Percentiles rank a stretch among this genome's conserved stretches.
These are phyloP conservation scores for Oryza coarctata DNA, from an alignment of 176 grass and related monocot species.

Conservation along the genomic window DNA sequence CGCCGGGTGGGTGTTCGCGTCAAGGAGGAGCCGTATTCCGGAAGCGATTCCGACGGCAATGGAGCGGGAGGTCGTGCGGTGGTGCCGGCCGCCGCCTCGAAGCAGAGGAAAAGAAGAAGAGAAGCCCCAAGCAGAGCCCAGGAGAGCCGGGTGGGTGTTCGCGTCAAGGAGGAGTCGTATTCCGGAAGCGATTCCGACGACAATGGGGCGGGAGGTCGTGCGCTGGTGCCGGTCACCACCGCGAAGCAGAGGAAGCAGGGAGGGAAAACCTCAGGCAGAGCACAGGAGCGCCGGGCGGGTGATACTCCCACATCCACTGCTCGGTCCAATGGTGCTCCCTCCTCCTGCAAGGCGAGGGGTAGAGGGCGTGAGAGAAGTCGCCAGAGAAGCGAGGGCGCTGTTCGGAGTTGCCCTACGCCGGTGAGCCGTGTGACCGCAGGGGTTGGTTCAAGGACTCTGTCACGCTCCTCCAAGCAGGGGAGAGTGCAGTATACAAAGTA, in stretches of 20 bases:
- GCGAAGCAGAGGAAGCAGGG: neutral
- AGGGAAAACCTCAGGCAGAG: neutral
- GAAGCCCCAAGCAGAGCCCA: neutral
- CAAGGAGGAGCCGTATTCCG: neutral
- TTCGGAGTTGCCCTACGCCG: neutral
- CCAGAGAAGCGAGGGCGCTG: neutral
- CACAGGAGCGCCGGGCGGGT: neutral
- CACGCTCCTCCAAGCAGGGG: neutral
- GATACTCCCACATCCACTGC: neutral
- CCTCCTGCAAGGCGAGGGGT: neutral
- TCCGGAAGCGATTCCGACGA: neutral
- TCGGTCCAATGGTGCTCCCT: neutral
- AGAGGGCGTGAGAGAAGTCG: neutral
- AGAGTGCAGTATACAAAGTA: neutral
- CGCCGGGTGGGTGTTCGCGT: neutral
- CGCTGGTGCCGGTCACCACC: neutral
- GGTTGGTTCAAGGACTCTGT: slow-evolving; percentile 15
- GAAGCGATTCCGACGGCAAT: neutral
- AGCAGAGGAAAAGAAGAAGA: neutral
- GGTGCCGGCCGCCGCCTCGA: neutral
- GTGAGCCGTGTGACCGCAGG: neutral
- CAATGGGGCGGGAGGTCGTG: neutral
- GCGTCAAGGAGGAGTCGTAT: neutral
- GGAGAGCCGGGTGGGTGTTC: neutral
- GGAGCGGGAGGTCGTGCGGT: neutral